A percentile compares a stretch with the other conserved stretches of the same genome.
Evolutionary conservation across 225 moss, liverwort and hornwort genomes (phyloP).

Genomic region (Anthoceros angustus): DNA sequence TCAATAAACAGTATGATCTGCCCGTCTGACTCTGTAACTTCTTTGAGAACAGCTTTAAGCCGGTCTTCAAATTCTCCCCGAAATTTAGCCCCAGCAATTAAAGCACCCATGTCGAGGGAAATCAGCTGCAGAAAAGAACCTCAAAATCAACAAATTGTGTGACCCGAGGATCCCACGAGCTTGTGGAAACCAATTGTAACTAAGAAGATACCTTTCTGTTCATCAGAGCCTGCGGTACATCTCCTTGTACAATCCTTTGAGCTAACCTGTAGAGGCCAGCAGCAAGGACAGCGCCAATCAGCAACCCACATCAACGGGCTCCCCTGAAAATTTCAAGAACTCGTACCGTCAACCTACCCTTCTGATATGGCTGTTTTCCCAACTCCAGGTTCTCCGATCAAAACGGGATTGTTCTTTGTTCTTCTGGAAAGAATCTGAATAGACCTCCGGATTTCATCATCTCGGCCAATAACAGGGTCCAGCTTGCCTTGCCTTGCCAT

Average conservation of each 20-base stretch:
- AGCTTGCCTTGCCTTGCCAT: slow-evolving; percentile 97
- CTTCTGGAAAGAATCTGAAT: slow-evolving; percentile 91
- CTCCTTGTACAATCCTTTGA: slow-evolving; percentile 91
- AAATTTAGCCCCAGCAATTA: slow-evolving; percentile 89
- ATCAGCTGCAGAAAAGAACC: slow-evolving; percentile 47
- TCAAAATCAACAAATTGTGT: background rate
- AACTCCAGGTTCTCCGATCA: slow-evolving; percentile 95
- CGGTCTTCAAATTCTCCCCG: slow-evolving; percentile 95
- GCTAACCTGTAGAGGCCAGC: slow-evolving; percentile 46
- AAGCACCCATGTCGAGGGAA: slow-evolving; percentile 83
- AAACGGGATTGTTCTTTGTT: slow-evolving; percentile 91
- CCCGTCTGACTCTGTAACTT: slow-evolving; percentile 83
- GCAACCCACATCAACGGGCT: background rate
- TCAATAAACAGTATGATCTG: slow-evolving; percentile 85
- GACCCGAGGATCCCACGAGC: background rate
- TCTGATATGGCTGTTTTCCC: slow-evolving; percentile 99
- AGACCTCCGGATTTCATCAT: slow-evolving; percentile 87
- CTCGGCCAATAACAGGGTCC: slow-evolving; percentile 93
- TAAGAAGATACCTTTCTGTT: slow-evolving; percentile 47
- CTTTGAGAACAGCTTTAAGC: slow-evolving; percentile 76
- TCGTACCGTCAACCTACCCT: slow-evolving; percentile 36
- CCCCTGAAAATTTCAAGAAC: background rate
- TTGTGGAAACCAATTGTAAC: background rate
- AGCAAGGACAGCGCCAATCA: background rate
- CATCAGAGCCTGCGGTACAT: slow-evolving; percentile 78